Base-by-base conservation (phyloP, 192 early-diverging fungal genomes). In the Coemansia sp. region DNA sequence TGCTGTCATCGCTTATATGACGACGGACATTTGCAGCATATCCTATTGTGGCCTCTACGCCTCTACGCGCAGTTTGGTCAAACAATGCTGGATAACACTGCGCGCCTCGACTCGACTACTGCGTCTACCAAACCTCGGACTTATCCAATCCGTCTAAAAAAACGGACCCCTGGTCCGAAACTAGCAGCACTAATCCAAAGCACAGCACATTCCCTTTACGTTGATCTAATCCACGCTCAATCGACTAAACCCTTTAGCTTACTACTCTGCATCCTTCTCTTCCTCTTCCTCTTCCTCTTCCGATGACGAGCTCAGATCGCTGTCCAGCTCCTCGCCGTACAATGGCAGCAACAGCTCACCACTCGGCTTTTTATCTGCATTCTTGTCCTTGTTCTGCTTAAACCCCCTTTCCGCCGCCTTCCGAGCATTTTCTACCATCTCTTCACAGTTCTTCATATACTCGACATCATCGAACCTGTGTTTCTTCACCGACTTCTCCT, bases 381-480 rank as follows among this genome's bases (percentile, higher is more conserved):
- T 27, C 36, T 27, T 10, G 24, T 46, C 13, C 37, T 46, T 28
- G 3, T 25, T 11, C 14, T 24, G 38, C 7, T n/a, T 15, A 19
- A 11, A 48, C 29, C 50, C 56, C 34, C 35, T 44, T 34, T 50
- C 62, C 23, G 62, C 27, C 9, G 71, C 60, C 48, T 43, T 60
- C 1, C 47, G 24, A 9, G 89, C 80, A 10, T 84, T 79, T 13
- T 85, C 86, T 0, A 83, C 74, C 9, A 83, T 77, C 33, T 88
- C 78, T 57, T 87, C 86, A 25, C 80, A 64, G 27, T 81, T 78
- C 39, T 84, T 60, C 32, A 80, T 72, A 47, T 86, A 97, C 20
- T 88, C 78, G 1, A 81, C 64, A 55, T 96, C 92, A 53, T 97
- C 87, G 75, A 93, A 95, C 0, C 86, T 80, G 47, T 86, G 64